Evolutionary conservation across 2,329 filamentous ascomycete genomes (phyloP).

Genomic region (Monilinia fructicola): DNA sequence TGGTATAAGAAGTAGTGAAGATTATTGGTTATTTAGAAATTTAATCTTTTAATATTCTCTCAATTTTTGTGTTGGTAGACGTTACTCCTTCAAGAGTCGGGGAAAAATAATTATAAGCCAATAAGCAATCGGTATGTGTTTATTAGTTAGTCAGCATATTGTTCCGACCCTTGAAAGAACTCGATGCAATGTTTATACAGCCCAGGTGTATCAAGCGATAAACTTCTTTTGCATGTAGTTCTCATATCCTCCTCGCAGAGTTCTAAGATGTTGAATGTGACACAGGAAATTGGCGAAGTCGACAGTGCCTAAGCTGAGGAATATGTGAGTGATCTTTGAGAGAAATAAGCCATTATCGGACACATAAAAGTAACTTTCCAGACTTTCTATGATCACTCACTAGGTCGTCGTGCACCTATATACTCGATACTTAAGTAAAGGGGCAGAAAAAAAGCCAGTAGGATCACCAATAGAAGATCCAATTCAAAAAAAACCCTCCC

Average conservation of each 20-base stretch:
- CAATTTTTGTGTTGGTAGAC: constrained; percentile 4
- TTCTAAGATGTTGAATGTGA: not conserved
- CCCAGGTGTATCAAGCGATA: not conserved
- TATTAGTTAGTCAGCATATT: constrained; percentile 12
- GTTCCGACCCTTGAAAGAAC: constrained; percentile 13
- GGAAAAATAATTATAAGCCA: constrained; percentile 1
- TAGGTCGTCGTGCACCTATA: no score
- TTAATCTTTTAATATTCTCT: not conserved
- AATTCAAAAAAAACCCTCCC: not conserved
- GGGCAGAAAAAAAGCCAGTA: no score
- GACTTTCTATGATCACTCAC: not conserved
- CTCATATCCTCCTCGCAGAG: not conserved
- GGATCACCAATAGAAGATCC: no score
- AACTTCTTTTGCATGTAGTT: not conserved
- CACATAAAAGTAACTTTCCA: not conserved
- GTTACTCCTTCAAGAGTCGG: not conserved
- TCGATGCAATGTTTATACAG: constrained; percentile 1
- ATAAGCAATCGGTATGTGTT: constrained; percentile 2
- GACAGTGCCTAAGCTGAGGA: not conserved
- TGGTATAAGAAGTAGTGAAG: not conserved
- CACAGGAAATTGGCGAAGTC: not conserved
- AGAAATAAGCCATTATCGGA: not conserved
- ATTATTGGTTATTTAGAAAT: not conserved
- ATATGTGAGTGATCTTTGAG: not conserved
- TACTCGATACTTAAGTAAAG: not conserved